Conservation (phyloP, 2,329 filamentous ascomycete genomes). For the Akanthomyces dipterigenus region DNA sequence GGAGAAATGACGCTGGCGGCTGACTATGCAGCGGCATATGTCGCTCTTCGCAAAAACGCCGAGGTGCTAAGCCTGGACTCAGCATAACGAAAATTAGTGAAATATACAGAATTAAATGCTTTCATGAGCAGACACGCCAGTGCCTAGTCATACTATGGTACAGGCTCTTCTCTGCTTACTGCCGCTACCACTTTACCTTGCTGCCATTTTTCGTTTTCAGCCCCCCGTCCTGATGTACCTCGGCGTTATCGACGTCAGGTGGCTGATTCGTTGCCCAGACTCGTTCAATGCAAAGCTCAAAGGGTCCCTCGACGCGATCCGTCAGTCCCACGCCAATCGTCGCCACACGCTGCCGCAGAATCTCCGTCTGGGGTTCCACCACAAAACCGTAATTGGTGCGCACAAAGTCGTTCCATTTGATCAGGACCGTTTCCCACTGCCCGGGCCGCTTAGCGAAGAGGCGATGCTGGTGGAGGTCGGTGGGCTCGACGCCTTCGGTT, state of each 20-base stretch:
- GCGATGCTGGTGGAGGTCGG: slow-evolving; percentile 93
- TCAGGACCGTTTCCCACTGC: slow-evolving; percentile 90
- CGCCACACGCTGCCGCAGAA: slow-evolving; percentile 77
- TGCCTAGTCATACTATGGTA: background rate
- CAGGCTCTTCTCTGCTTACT: background rate
- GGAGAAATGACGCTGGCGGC: slow-evolving; percentile 59
- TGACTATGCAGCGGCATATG: slow-evolving; percentile 59
- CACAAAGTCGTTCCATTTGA: slow-evolving; percentile 89
- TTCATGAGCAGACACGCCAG: background rate
- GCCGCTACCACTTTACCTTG: slow-evolving; percentile 29
- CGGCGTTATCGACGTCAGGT: slow-evolving; percentile 18
- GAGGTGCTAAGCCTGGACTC: slow-evolving; percentile 22
- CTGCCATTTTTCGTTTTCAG: slow-evolving; percentile 32
- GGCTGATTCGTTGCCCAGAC: slow-evolving; percentile 80
- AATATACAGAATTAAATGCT: background rate
- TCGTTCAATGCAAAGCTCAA: slow-evolving; percentile 75
- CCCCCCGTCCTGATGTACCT: slow-evolving; percentile 20
- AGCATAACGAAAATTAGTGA: background rate
- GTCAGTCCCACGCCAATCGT: slow-evolving; percentile 84
- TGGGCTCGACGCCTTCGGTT: slow-evolving; percentile 86
- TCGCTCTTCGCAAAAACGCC: slow-evolving; percentile 44
- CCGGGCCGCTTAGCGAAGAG: slow-evolving; percentile 72
- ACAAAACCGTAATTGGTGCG: slow-evolving; percentile 89
- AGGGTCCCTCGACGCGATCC: slow-evolving; percentile 81
- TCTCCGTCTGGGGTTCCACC: slow-evolving; percentile 85